Base-by-base conservation (phyloP, 768 basidiomycete species). In the Coprinellus aureogranulatus region DNA sequence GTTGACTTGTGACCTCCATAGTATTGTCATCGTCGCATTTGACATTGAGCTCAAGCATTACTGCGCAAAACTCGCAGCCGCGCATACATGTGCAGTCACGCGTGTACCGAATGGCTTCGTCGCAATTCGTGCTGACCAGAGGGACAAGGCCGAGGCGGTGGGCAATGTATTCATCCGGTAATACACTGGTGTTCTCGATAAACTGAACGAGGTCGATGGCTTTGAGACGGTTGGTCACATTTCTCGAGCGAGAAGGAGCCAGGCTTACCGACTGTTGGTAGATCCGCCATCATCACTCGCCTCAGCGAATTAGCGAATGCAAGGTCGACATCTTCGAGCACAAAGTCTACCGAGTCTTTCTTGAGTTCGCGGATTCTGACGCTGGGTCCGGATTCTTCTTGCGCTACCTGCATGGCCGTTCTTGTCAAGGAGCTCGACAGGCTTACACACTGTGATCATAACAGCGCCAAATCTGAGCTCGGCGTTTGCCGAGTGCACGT, bases 131-230 rank as follows among this genome's bases (percentile, higher is more conserved):
- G 71, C 92, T 95, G 51, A 88, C 78, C 23, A 99, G 78, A 8
- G 97, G 97, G 27, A 99, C 81, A 85, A 97, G 89, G 23, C 97
- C 97, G 28, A 99, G 79, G 51, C 97, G 85, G 72, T 99, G 97
- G 0, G 94, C 92, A 59, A 99, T 89, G 75, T 94, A 97, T 75
- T 99, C 97, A 73, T 99, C 97, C 2, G 95, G 92, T 22, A 99
- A 75, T 3, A 97, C 95, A 1, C 92, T 87, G 4, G 93, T 94
- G 70, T 99, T 99, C 55, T 82, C 82, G 58, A 89, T 83, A 61
- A 98, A 89, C 72, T 94, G 90, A 11, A 98, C 96, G 74, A 96
- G 88, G 76, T 99, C 97, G 62, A 99, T 98, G 34, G 95, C 97
- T 98, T 61, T 39, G 18, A 53, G 65, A 63, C 48, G 34, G 34